phyloP scores from a whole-genome alignment of 225 moss, liverwort and hornwort species.

The Polytrichum commune region DNA sequence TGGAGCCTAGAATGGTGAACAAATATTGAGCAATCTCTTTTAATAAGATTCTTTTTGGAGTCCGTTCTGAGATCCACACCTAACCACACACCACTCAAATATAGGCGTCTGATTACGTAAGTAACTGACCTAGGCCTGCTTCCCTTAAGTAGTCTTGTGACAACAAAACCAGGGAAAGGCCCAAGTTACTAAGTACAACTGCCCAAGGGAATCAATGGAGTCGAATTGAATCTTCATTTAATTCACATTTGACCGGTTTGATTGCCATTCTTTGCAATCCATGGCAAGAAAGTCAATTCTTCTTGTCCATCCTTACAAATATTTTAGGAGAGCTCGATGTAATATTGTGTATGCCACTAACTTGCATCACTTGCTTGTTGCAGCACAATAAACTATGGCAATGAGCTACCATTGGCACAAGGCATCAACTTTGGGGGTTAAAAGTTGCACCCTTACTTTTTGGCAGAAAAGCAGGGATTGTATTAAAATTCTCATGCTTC shows the following conservation, averaged over 20 bases:
- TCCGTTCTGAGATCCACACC: no score
- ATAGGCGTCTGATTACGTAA: no score
- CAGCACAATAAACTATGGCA: constrained; percentile 76
- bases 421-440: constrained; percentile 82
- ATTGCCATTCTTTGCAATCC: neutral
- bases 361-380: constrained; percentile 19
- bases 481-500: no score
- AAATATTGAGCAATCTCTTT: no score
- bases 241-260: neutral
- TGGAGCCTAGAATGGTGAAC: no score
- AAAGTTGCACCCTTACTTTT: neutral
- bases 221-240: neutral
- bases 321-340: neutral
- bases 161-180: no score
- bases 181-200: no score
- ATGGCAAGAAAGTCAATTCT: neutral
- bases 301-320: neutral
- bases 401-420: constrained; percentile 77
- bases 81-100: no score
- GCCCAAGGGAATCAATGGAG: neutral
- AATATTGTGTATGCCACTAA: constrained; percentile 4
- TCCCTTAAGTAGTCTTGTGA: neutral
- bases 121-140: no score
- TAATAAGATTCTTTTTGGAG: no score
- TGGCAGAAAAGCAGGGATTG: no score